Evolutionary conservation across 2,329 filamentous ascomycete genomes (phyloP).

Genomic region (Fusarium azukiicola): DNA sequence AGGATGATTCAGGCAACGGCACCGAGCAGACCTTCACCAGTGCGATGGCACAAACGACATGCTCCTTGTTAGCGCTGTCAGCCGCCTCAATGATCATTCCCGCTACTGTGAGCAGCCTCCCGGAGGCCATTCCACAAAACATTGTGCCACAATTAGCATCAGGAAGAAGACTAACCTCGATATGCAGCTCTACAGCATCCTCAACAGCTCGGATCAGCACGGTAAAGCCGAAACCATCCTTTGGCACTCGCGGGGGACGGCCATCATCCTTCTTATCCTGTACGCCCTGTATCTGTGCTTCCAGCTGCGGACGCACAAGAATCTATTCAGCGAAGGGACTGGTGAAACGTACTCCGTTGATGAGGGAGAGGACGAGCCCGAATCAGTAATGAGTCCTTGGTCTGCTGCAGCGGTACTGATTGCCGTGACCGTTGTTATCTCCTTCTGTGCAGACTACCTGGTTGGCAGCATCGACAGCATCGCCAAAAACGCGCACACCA

Average conservation of each 20-base stretch:
- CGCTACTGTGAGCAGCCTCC: conserved; percentile 75
- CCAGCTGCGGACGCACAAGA: conserved; percentile 87
- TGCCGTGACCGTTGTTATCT: conserved; percentile 84
- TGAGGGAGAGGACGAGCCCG: conserved; percentile 64
- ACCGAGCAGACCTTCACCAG: conserved; percentile 87
- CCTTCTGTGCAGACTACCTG: conserved; percentile 88
- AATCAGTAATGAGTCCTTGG: conserved; percentile 72
- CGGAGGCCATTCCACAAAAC: conserved; percentile 67
- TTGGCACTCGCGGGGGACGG: conserved; percentile 86
- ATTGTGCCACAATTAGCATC: too few species aligned
- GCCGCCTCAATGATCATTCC: conserved; percentile 90
- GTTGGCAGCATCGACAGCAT: conserved; percentile 88
- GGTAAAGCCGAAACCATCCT: conserved; percentile 79
- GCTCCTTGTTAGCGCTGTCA: conserved; percentile 87
- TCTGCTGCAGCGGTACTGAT: conserved; percentile 85
- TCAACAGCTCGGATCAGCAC: conserved; percentile 64
- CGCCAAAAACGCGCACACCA: conserved; percentile 85
- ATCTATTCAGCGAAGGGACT: conserved; percentile 82
- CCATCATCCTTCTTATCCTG: conserved; percentile 86
- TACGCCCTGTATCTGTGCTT: conserved; percentile 90
- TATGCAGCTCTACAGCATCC: neutral
- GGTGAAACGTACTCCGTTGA: conserved; percentile 63
- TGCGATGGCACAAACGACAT: conserved; percentile 89
- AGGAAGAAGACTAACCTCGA: too few species aligned
- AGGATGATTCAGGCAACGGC: conserved; percentile 74